A percentile compares a stretch with the other conserved stretches of the same genome.
Evolutionary conservation across 768 basidiomycete species (phyloP).

Genomic region (Pholiota conissans): DNA sequence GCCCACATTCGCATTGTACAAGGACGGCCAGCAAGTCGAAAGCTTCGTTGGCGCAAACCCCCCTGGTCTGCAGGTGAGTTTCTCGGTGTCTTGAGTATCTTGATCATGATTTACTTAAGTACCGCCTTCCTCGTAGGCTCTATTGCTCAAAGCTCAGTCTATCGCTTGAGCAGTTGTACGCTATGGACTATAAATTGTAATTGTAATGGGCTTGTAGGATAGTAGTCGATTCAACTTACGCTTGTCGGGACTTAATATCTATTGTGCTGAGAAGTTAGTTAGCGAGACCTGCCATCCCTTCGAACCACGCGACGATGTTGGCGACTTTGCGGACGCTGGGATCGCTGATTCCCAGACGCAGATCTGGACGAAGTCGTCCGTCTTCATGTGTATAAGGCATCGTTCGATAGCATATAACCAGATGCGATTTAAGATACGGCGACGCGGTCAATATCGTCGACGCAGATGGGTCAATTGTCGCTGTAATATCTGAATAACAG

Average conservation of each 20-base stretch:
- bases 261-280: neutral
- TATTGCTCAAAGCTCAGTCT: slow-evolving; percentile 4
- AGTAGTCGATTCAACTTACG: no score
- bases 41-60: slow-evolving; percentile 53
- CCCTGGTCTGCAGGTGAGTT: slow-evolving; percentile 36
- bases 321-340: slow-evolving; percentile 68
- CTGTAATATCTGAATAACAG: slow-evolving; percentile 52
- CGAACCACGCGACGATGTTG: slow-evolving; percentile 68
- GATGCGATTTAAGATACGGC: slow-evolving; percentile 57
- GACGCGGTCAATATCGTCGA: slow-evolving; percentile 65
- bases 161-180: neutral
- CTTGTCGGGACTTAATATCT: no score
- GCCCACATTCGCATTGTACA: slow-evolving; percentile 42
- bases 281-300: slow-evolving; percentile 58
- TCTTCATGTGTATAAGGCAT: slow-evolving; percentile 68
- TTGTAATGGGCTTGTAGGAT: neutral
- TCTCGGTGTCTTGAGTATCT: neutral
- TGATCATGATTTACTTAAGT: neutral
- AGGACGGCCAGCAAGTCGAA: slow-evolving; percentile 32
- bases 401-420: slow-evolving; percentile 77
- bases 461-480: slow-evolving; percentile 41
- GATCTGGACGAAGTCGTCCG: slow-evolving; percentile 63
- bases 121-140: slow-evolving; percentile 4
- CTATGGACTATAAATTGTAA: neutral
- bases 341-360: slow-evolving; percentile 70